These are phyloP conservation scores for Halteria grandinella DNA, from an alignment of 73 alveolate species.

Conservation along the genomic window DNA sequence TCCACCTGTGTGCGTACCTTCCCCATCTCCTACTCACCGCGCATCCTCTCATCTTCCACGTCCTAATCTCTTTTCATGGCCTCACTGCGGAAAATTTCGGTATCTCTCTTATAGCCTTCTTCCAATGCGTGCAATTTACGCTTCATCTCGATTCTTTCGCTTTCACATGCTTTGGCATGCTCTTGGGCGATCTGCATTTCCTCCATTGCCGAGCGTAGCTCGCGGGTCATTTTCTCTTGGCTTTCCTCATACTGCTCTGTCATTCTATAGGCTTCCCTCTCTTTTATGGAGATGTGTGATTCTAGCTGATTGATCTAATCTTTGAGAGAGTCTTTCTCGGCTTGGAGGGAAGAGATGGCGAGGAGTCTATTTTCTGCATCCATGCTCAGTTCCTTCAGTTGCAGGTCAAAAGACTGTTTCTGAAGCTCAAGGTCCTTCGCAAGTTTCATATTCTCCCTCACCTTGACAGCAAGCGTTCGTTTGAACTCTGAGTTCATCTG, in stretches of 20 bases:
- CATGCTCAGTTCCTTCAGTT: too few species aligned
- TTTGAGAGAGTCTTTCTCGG: too few species aligned
- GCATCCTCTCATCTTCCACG: constrained; percentile 1
- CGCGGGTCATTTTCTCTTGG: too few species aligned
- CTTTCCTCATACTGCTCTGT: too few species aligned
- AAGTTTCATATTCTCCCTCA: constrained; percentile 5
- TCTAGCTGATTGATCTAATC: constrained; percentile 31
- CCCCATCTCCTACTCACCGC: too few species aligned
- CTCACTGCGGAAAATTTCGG: not conserved
- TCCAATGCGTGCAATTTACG: not conserved
- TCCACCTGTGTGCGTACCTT: too few species aligned
- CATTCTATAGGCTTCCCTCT: too few species aligned
- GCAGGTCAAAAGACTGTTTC: not conserved
- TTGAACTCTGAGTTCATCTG: constrained; percentile 49
- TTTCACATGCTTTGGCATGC: too few species aligned
- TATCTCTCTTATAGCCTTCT: constrained; percentile 38
- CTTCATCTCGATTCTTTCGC: constrained; percentile 4
- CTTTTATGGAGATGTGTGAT: too few species aligned
- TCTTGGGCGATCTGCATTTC: too few species aligned
- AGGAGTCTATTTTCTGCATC: not conserved
- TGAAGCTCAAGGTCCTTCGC: constrained; percentile 2
- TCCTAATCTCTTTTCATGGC: constrained; percentile 38
- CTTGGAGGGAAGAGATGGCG: not conserved
- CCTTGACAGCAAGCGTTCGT: not conserved
- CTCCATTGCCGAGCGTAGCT: too few species aligned